Percentiles rank a stretch among this genome's conserved stretches.
Evolutionary conservation across 106 monocot species (phyloP).

Genomic region (Phalaenopsis equestris): DNA sequence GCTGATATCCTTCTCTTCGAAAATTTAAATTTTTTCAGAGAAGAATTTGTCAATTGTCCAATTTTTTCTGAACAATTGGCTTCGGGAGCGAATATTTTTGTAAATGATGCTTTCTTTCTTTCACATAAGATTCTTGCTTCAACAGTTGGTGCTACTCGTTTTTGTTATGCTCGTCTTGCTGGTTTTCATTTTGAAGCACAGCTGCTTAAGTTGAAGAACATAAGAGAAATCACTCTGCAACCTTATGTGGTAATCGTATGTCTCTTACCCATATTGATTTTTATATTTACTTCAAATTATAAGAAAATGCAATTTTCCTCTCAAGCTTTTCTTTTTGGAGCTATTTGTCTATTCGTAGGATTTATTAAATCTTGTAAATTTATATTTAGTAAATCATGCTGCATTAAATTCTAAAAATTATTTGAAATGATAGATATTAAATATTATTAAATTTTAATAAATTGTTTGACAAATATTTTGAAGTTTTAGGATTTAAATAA

Average conservation of each 20-base stretch:
- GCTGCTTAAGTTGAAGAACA: constrained; percentile 28
- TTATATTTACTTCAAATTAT: neutral
- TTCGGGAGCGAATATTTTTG: constrained; percentile 56
- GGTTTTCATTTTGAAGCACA: constrained; percentile 91
- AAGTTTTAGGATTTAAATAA: neutral
- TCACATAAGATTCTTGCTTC: constrained; percentile 92
- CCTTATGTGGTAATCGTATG: constrained; percentile 81
- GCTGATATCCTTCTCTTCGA: constrained; percentile 68
- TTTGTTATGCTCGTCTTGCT: constrained; percentile 80
- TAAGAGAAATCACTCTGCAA: constrained; percentile 25
- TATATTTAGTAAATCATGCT: neutral
- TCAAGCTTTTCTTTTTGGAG: neutral
- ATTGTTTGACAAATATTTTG: too few relatives aligned
- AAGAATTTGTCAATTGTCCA: constrained; percentile 67
- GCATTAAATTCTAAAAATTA: too few relatives aligned
- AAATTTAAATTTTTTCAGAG: constrained; percentile 58
- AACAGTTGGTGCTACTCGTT: constrained; percentile 72
- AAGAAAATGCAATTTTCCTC: neutral
- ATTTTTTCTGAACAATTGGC: constrained; percentile 63
- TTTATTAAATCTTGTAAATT: neutral
- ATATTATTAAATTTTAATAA: too few relatives aligned
- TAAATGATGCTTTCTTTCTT: constrained; percentile 77
- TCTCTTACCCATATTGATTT: neutral
- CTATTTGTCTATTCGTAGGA: too few relatives aligned
- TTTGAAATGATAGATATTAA: too few relatives aligned